Evolutionary conservation across 2,329 filamentous ascomycete genomes (phyloP).

Genomic region (Allantophomopsis cytisporea): DNA sequence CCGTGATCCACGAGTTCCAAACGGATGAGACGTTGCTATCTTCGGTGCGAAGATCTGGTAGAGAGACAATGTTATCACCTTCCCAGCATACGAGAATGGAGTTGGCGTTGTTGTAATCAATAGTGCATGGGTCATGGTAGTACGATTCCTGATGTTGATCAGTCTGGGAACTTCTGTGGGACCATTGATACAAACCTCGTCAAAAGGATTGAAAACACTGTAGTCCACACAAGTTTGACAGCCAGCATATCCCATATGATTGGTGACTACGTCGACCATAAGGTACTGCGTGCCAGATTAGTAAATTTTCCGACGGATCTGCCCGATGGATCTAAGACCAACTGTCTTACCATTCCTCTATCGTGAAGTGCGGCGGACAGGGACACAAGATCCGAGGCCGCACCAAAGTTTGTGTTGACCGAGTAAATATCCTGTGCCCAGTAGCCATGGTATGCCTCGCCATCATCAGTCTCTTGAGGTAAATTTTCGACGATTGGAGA

Average conservation of each 20-base stretch:
- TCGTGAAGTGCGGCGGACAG: conserved; percentile 28
- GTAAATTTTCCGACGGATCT: neutral
- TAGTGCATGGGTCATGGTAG: conserved; percentile 18
- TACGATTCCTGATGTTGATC: conserved; percentile 12
- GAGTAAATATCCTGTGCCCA: conserved; percentile 30
- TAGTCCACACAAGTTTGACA: conserved; percentile 21
- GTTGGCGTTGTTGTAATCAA: conserved; percentile 22
- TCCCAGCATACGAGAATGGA: conserved; percentile 4
- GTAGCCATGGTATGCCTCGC: conserved; percentile 28
- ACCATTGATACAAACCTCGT: conserved; percentile 9
- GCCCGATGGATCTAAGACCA: conserved; percentile 9
- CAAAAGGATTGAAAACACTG: conserved; percentile 23
- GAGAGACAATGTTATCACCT: conserved; percentile 10
- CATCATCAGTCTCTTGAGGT: conserved; percentile 19
- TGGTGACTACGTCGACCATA: conserved; percentile 37
- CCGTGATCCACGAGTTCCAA: conserved; percentile 12
- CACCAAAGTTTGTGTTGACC: conserved; percentile 34
- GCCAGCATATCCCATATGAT: conserved; percentile 25
- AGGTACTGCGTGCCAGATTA: conserved; percentile 19
- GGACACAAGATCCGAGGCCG: conserved; percentile 28
- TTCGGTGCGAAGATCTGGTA: conserved; percentile 17
- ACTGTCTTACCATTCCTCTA: conserved; percentile 25
- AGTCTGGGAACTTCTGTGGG: too few species aligned
- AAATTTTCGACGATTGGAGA: conserved; percentile 26
- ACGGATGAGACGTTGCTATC: conserved; percentile 8